Evolutionary conservation across 2,329 filamentous ascomycete genomes (phyloP).

Genomic region (Tympanopsis confertula): DNA sequence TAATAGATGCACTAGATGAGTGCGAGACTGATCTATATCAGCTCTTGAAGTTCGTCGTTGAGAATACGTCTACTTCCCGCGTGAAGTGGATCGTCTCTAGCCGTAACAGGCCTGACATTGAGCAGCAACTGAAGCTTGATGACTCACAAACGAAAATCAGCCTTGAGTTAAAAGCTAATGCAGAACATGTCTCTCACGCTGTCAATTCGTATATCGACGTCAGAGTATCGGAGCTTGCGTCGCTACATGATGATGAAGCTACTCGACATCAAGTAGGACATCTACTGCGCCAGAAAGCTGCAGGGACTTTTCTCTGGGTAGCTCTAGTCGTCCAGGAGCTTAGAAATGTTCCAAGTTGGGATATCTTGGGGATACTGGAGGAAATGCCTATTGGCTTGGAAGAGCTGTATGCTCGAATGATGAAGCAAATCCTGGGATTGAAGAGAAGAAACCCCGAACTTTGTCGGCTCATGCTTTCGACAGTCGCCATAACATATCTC

Average conservation of each 20-base stretch:
- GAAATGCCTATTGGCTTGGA: conserved; percentile 7
- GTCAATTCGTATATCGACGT: conserved; percentile 9
- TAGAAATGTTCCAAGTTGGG: neutral
- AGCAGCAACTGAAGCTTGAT: conserved; percentile 1
- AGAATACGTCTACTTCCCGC: neutral
- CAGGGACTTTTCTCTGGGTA: neutral
- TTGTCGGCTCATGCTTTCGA: neutral
- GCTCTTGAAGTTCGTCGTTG: neutral
- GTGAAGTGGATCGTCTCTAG: conserved; percentile 9
- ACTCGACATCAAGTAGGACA: too few relatives aligned
- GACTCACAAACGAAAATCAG: conserved; percentile 9
- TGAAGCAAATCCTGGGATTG: conserved; percentile 6
- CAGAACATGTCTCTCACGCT: conserved; percentile 7
- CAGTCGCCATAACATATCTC: neutral
- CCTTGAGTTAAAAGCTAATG: too few relatives aligned
- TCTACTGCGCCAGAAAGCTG: conserved; percentile 6
- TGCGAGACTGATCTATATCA: conserved; percentile 2
- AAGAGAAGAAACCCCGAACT: too few relatives aligned
- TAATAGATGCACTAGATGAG: conserved; percentile 11
- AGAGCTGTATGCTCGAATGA: conserved; percentile 11
- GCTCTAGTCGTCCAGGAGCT: neutral
- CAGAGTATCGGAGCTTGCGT: conserved; percentile 9
- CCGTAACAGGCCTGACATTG: conserved; percentile 3
- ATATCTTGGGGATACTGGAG: neutral
- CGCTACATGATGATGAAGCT: conserved; percentile 4